Evolutionary conservation across 2,329 filamentous ascomycete species (phyloP), one percentile per base, ranked within the genome.

Genomic region (Alternaria rosae): DNA sequence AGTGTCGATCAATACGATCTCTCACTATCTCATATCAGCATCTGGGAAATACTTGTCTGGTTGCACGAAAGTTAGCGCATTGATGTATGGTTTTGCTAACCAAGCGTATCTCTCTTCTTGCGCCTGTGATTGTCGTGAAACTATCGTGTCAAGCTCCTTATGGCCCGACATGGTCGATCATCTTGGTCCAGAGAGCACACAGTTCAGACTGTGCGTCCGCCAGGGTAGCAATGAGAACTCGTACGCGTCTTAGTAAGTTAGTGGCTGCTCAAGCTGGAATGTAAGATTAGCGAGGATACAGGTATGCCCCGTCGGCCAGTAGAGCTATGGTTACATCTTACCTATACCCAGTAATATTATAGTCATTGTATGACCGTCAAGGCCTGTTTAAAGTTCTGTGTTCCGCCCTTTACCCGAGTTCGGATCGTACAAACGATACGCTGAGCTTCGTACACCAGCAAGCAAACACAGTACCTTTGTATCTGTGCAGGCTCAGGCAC

Each of bases 331-430:
- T 35, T 30, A 41, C 43, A 50, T 43, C 25, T 13, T 23, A 25
- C 48, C 26, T 55, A 38, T 54, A 54, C 48, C 28, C 17, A 52
- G 26, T 26, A 45, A 54, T 21, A 17, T 25, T 57, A 55, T 62
- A 35, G 30, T 17, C 54, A 11, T 52, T 45, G 59, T 62, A 28
- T 32, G 15, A 28, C 30, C 3, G 28, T 17, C 9, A 15, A 26
- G 7, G 11, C 23, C 23, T 15, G 42, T 20, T 10, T 5, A 13
- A 25, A 32, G 28, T 43, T 5, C 15, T n/a, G 17, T 35, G 28
- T 45, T 23, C 5, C 25, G 20, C 55, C 20, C 47, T 35, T 35
- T 30, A 30, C 26, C 20, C 38, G 25, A 26, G 15, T 10, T 26
- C 10, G 20, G 42, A 43, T 50, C 2, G 43, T 59, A 59, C 57